Conservation (phyloP, 1,284 basidiomycete species). For the Puccinia triticina region DNA sequence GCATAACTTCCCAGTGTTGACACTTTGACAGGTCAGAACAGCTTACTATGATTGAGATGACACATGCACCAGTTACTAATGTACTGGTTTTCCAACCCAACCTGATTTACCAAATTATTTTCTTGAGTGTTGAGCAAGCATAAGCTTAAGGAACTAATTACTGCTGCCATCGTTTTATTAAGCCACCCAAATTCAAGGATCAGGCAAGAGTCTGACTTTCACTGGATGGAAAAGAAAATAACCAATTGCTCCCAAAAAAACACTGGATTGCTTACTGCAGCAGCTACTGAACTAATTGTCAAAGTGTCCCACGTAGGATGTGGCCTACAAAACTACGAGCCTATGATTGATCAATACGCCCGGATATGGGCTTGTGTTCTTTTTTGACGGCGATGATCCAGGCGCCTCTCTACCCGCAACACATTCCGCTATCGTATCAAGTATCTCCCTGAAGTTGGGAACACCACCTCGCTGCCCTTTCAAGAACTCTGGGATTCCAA, state of each 20-base stretch:
- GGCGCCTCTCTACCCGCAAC: no score
- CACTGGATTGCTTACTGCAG: conserved; percentile 62
- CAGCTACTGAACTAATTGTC: conserved; percentile 81
- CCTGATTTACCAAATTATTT: background rate
- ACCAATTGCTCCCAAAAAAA: background rate
- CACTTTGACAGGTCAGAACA: conserved; percentile 75
- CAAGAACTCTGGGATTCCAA: no score
- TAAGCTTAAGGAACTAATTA: conserved; percentile 92
- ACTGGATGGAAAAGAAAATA: background rate
- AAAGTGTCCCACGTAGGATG: conserved; percentile 73
- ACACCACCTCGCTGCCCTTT: no score
- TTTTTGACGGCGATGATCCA: no score
- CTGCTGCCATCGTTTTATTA: conserved; percentile 79
- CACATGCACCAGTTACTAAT: conserved; percentile 7
- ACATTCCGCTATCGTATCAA: no score
- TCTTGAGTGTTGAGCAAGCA: conserved; percentile 81
- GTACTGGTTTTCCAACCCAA: background rate
- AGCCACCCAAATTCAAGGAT: conserved; percentile 98
- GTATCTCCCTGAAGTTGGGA: no score
- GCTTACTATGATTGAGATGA: background rate
- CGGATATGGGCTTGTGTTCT: no score
- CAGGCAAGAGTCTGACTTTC: conserved; percentile 67
- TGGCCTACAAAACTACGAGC: no score
- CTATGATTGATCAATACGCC: no score
- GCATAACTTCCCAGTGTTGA: no score